Percentiles rank a stretch among this genome's conserved stretches.
Conservation (phyloP, 208 protist species). For the Vickermania spadyakhi region DNA sequence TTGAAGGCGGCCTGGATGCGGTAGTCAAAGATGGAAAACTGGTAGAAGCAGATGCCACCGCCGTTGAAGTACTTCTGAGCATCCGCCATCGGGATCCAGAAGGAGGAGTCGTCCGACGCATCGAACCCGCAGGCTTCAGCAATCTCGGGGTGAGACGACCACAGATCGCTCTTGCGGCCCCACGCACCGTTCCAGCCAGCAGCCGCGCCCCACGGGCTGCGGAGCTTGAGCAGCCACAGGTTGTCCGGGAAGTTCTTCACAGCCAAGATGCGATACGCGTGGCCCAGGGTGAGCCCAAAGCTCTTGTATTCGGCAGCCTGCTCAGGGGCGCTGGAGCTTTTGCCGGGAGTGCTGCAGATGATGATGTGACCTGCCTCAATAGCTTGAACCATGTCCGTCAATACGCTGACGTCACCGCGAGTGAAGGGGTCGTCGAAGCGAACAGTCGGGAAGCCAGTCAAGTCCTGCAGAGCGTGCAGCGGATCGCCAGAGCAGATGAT, state of each 20-base stretch:
- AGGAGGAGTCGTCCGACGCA: constrained; percentile 40
- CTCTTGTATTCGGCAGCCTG: constrained; percentile 27
- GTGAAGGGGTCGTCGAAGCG: constrained; percentile 44
- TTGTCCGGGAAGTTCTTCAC: constrained; percentile 35
- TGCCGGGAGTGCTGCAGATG: constrained; percentile 69
- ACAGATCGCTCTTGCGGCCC: constrained; percentile 58
- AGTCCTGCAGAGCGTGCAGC: constrained; percentile 74
- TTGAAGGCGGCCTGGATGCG: constrained; percentile 68
- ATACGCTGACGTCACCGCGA: constrained; percentile 22
- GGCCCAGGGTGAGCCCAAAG: constrained; percentile 47
- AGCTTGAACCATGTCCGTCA: constrained; percentile 32
- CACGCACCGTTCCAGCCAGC: constrained; percentile 74
- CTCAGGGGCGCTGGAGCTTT: constrained; percentile 18
- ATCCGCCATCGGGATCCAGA: constrained; percentile 82
- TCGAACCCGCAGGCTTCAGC: constrained; percentile 52
- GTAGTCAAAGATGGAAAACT: constrained; percentile 56
- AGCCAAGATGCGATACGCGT: constrained; percentile 64
- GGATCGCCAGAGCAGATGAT: constrained; percentile 68
- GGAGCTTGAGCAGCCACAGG: constrained; percentile 53
- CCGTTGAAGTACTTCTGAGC: constrained; percentile 79
- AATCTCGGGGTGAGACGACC: constrained; percentile 63
- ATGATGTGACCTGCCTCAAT: constrained; percentile 40
- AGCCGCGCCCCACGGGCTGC: constrained; percentile 52
- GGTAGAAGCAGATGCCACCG: constrained; percentile 68
- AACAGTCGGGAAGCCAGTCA: constrained; percentile 56